A percentile compares a stretch with the other conserved stretches of the same genome.
phyloP scores from a whole-genome alignment of 2,329 filamentous ascomycete genomes.

The Dryadomyces quercivorus region DNA sequence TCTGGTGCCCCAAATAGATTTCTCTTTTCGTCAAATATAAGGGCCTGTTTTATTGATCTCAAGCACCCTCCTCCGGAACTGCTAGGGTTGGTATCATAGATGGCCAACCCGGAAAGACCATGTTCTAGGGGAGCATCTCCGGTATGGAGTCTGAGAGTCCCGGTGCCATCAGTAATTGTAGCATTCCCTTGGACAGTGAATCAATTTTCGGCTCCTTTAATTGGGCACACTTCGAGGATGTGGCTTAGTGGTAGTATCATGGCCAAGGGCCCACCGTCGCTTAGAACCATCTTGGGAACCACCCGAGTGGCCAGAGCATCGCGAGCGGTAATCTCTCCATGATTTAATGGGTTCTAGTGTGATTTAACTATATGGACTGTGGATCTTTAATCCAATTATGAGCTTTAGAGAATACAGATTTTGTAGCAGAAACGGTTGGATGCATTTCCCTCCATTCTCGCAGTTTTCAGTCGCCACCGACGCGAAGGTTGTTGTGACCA shows the following conservation, averaged over 20 bases:
- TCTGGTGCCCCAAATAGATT: no score
- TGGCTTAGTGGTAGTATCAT: not conserved
- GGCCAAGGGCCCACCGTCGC: not conserved
- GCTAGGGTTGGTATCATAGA: conserved; percentile 42
- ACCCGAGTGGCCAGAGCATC: not conserved
- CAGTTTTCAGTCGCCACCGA: no score
- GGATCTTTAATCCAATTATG: no score
- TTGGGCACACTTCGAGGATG: not conserved
- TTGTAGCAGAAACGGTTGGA: no score
- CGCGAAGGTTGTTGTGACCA: no score
- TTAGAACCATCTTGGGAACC: not conserved
- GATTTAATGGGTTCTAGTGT: not conserved
- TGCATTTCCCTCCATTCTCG: no score
- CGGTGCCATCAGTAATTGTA: conserved; percentile 55
- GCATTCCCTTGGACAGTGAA: conserved; percentile 21
- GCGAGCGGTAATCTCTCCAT: not conserved
- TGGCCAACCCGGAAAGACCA: conserved; percentile 42
- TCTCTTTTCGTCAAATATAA: conserved; percentile 33
- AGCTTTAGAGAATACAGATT: no score
- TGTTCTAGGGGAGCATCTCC: conserved; percentile 56
- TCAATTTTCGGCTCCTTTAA: conserved; percentile 8
- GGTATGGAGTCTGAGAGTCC: conserved; percentile 46
- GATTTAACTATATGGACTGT: not conserved
- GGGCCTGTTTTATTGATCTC: no score
- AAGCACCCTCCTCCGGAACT: conserved; percentile 11